These are phyloP conservation scores for Fusarium brevicatenulatum DNA, from an alignment of 2,329 filamentous ascomycete species.

Conservation along the genomic window DNA sequence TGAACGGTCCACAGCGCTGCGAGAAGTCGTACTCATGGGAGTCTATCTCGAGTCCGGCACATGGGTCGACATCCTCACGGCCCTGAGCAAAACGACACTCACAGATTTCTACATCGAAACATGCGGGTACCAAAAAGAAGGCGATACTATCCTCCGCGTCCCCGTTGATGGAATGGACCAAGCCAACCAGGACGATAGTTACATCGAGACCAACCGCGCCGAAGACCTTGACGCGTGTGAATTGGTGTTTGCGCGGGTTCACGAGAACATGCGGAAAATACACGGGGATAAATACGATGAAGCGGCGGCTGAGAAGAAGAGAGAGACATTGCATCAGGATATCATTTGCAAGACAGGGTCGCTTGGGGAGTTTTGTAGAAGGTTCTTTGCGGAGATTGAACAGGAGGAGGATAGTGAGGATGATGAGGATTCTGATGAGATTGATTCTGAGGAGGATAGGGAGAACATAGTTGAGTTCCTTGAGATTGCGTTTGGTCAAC, in stretches of 20 bases:
- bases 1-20: background rate
- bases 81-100: background rate
- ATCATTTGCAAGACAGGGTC: background rate
- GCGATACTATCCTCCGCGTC: background rate
- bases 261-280: background rate
- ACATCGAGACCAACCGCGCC: background rate
- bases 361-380: background rate
- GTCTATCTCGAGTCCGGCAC: background rate
- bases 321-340: background rate
- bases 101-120: background rate
- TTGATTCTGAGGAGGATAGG: background rate
- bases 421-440: background rate
- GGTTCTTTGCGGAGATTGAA: background rate
- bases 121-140: background rate
- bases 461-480: background rate
- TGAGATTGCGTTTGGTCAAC: background rate
- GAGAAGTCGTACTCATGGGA: background rate
- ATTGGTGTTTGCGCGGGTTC: background rate
- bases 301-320: background rate
- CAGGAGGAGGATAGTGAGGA: background rate
- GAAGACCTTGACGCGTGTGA: background rate
- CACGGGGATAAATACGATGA: background rate
- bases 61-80: background rate
- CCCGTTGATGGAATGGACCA: background rate
- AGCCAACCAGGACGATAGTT: background rate